Evolutionary conservation across 176 grass and related monocot species (phyloP), one percentile per base, ranked within the genome.

Genomic region (Aegilops umbellulata): DNA sequence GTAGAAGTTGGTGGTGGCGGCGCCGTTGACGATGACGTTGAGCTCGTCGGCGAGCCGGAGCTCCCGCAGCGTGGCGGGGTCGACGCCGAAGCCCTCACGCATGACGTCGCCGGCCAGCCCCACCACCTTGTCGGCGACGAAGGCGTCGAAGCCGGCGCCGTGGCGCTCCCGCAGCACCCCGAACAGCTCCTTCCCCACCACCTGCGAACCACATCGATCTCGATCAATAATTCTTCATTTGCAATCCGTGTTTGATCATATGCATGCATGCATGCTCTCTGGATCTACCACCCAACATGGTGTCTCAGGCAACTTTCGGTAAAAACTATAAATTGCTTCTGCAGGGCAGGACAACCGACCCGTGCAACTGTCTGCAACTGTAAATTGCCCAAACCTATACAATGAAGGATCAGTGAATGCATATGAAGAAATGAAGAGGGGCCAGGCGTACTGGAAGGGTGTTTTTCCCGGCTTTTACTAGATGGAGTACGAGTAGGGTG

Each of bases 1-100:
- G 41, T 94, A 92, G 71, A 97, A 97, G 77, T 86, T 90, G 5
- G 94, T 97, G 22, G 90, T 97, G 68, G 94, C 94, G 22, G 92
- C 94, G 19, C 85, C 89, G 26, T 94, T 97, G 34, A 97, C 92
- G 64, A 97, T 85, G 20, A 94, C 79, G 32, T 97, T 89, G 16
- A 97, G 53, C 64, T 98, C 87, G 4, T 64, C 69, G 2, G 38
- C 83, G 0, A 80, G 61, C 17, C 63, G 26, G 34, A 97, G 65
- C 22, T 87, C 60, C 9, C 32, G 32, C 22, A 95, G 63, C 46
- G 75, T 42, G 38, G 85, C 17, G 10, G 38, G 34, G 58, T 89
- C 66, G 19, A 98, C 78, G 29, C 95, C 95, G 1, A 98, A 79
- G 15, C 93, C 84, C 57, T 92, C 85, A 7, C 62, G 60, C 23